Evolutionary conservation across 345 rosid genomes (phyloP).

Genomic region (Salix brachista): DNA sequence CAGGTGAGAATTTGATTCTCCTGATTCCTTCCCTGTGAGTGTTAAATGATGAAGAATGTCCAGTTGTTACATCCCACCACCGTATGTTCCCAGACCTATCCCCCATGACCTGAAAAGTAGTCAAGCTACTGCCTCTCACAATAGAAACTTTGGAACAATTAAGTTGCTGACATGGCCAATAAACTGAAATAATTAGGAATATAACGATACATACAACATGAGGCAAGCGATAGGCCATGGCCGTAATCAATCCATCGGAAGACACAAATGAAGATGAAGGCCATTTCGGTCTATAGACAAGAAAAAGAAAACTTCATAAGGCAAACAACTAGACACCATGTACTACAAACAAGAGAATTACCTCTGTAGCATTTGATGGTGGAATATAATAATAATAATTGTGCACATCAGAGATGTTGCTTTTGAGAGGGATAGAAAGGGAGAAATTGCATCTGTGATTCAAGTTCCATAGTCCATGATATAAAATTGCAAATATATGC

Average conservation of each 20-base stretch:
- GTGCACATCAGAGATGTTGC: neutral
- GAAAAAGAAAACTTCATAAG: slow-evolving; percentile 11
- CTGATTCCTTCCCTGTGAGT: slow-evolving; percentile 90
- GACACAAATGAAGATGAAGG: slow-evolving; percentile 94
- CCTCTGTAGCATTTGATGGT: neutral
- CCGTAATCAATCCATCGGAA: slow-evolving; percentile 87
- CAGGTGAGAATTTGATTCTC: slow-evolving; percentile 91
- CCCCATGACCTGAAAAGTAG: slow-evolving; percentile 57
- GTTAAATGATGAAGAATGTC: slow-evolving; percentile 90
- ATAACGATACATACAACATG: slow-evolving; percentile 69
- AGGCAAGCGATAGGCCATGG: slow-evolving; percentile 96
- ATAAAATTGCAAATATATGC: neutral
- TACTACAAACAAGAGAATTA: neutral
- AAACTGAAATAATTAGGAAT: slow-evolving; percentile 1
- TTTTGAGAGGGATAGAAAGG: slow-evolving; percentile 16
- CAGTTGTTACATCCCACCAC: slow-evolving; percentile 99
- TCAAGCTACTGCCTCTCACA: slow-evolving; percentile 19
- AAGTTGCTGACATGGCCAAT: slow-evolving; percentile 10
- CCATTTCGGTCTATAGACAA: slow-evolving; percentile 88
- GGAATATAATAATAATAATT: neutral
- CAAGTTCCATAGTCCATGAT: neutral
- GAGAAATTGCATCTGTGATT: neutral
- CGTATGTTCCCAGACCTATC: slow-evolving; percentile 86
- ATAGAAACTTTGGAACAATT: slow-evolving; percentile 15
- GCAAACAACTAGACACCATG: neutral